phyloP scores from a whole-genome alignment of 345 rosid genomes.

The Microcos paniculata region DNA sequence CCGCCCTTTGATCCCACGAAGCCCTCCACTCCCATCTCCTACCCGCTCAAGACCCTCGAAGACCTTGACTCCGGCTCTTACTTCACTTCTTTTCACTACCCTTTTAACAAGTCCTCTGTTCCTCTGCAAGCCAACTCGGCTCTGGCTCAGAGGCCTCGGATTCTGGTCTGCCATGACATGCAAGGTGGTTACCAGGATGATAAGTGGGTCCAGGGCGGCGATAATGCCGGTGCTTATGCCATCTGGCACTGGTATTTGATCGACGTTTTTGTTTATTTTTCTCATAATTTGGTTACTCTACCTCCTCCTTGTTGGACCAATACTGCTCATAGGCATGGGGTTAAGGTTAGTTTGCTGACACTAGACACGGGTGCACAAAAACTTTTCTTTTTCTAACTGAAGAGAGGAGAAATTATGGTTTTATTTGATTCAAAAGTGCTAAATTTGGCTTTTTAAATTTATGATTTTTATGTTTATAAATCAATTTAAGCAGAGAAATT shows the following conservation, averaged over 20 bases:
- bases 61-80: conserved; percentile 59
- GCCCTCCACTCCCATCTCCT: conserved; percentile 67
- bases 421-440: too few relatives aligned
- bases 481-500: too few relatives aligned
- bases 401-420: too few relatives aligned
- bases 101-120: conserved; percentile 59
- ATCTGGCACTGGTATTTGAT: conserved; percentile 94
- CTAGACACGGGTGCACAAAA: too few relatives aligned
- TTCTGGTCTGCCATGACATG: conserved; percentile 85
- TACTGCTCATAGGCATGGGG: conserved; percentile 87
- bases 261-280: conserved; percentile 80
- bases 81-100: conserved; percentile 81
- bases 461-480: background rate
- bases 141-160: conserved; percentile 49
- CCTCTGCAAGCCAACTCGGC: conserved; percentile 36
- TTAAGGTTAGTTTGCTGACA: conserved; percentile 49
- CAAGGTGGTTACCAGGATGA: conserved; percentile 76
- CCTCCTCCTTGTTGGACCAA: conserved; percentile 96
- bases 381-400: too few relatives aligned
- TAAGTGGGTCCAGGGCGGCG: conserved; percentile 88
- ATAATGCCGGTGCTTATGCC: conserved; percentile 51
- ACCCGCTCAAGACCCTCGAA: conserved; percentile 64
- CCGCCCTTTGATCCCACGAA: conserved; percentile 47
- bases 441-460: too few relatives aligned
- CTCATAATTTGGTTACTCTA: conserved; percentile 72